Conservation (phyloP, 176 grass and related monocot species). For the Bolboschoenus planiculmis region DNA sequence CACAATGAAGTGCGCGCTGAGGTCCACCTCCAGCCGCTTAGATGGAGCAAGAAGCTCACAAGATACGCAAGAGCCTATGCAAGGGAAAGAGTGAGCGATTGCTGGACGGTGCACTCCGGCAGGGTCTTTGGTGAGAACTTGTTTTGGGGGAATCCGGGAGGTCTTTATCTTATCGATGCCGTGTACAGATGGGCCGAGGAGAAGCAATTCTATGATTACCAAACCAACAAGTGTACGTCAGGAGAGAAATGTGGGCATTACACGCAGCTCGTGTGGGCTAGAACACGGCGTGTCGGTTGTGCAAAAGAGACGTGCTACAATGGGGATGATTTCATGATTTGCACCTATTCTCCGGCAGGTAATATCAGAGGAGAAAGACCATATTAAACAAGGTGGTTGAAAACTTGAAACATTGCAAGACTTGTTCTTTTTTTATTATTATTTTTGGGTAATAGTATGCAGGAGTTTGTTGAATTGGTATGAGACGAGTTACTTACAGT, state of each 20-base stretch:
- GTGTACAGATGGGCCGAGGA: slow-evolving; percentile 24
- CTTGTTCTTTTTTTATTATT: neutral
- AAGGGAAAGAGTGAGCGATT: neutral
- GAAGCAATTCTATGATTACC: slow-evolving; percentile 26
- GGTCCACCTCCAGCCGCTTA: neutral
- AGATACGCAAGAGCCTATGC: neutral
- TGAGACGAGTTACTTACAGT: too few species aligned
- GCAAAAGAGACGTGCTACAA: slow-evolving; percentile 4
- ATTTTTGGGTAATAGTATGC: neutral
- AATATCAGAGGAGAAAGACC: slow-evolving; percentile 10
- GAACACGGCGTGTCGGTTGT: neutral
- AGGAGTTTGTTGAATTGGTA: too few species aligned
- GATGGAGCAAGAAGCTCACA: slow-evolving; percentile 6
- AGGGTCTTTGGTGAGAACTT: slow-evolving; percentile 37
- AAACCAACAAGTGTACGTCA: slow-evolving; percentile 7
- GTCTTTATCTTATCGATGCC: neutral
- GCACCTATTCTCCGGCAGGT: slow-evolving; percentile 31
- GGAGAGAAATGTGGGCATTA: slow-evolving; percentile 26
- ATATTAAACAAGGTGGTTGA: neutral
- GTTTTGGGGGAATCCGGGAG: slow-evolving; percentile 5
- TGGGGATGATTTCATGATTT: slow-evolving; percentile 25
- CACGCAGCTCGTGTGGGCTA: slow-evolving; percentile 28
- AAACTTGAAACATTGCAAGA: too few species aligned
- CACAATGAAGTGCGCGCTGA: slow-evolving; percentile 3
- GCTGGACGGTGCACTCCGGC: slow-evolving; percentile 20